phyloP scores from a whole-genome alignment of 208 protist genomes.

The Leishmania mexicana region DNA sequence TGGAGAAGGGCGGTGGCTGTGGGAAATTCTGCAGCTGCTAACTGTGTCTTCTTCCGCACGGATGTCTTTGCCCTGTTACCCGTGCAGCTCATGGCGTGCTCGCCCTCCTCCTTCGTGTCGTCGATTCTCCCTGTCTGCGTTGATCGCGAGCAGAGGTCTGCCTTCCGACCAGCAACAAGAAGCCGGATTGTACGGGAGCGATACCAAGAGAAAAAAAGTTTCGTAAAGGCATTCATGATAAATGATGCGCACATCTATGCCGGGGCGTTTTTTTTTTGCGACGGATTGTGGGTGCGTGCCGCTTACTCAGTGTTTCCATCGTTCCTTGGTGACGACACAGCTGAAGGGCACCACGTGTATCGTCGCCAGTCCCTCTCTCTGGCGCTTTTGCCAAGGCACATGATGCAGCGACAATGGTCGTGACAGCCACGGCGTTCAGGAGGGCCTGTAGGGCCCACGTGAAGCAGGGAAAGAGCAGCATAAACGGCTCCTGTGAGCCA shows the following conservation, averaged over 20 bases:
- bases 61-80: background rate
- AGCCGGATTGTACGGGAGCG: background rate
- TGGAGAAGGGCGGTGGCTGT: background rate
- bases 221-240: no score
- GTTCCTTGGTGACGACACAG: background rate
- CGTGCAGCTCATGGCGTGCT: background rate
- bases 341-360: background rate
- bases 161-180: background rate
- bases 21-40: background rate
- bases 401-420: background rate
- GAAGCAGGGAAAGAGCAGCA: background rate
- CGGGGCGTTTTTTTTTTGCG: no score
- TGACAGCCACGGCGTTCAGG: background rate
- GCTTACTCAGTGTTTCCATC: background rate
- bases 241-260: no score
- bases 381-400: background rate
- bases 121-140: background rate
- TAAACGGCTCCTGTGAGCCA: background rate
- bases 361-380: background rate
- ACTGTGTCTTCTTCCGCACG: background rate
- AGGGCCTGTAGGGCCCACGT: background rate
- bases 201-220: constrained; percentile 4
- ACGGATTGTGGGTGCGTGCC: background rate
- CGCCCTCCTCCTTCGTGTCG: background rate
- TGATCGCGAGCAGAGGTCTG: background rate